phyloP scores from a whole-genome alignment of 495 filamentous ascomycete species.

The Jackrogersella multiformis region DNA sequence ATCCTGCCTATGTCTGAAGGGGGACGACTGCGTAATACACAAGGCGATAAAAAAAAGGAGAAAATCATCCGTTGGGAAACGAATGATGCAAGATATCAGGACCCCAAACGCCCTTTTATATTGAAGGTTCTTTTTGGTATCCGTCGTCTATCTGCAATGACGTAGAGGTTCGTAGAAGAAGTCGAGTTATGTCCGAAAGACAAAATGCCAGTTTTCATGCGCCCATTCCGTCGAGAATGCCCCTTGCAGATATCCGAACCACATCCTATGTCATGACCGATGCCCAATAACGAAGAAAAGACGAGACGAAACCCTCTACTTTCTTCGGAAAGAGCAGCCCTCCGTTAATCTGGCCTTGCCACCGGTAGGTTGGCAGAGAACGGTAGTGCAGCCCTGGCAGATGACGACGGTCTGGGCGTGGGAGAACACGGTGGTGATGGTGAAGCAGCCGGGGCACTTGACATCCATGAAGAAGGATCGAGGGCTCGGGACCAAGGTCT shows the following conservation, averaged over 20 bases:
- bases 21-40: slow-evolving; percentile 48
- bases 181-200: slow-evolving; percentile 43
- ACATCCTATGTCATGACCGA: slow-evolving; percentile 53
- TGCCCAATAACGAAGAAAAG: slow-evolving; percentile 59
- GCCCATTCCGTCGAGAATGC: slow-evolving; percentile 58
- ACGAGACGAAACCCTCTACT: slow-evolving; percentile 73
- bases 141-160: slow-evolving; percentile 80
- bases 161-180: slow-evolving; percentile 48
- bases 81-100: slow-evolving; percentile 86
- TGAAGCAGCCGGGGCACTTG: slow-evolving; percentile 99
- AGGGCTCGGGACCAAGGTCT: slow-evolving; percentile 93
- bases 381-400: slow-evolving; percentile 96
- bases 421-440: slow-evolving; percentile 99
- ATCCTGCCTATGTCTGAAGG: slow-evolving; percentile 49
- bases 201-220: slow-evolving; percentile 55
- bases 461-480: slow-evolving; percentile 99
- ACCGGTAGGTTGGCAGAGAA: slow-evolving; percentile 98
- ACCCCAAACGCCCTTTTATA: slow-evolving; percentile 71
- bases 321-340: slow-evolving; percentile 99
- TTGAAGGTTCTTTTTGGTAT: slow-evolving; percentile 64
- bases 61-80: slow-evolving; percentile 55
- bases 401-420: slow-evolving; percentile 99
- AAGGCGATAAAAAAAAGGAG: slow-evolving; percentile 47
- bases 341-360: slow-evolving; percentile 97
- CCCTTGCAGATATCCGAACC: slow-evolving; percentile 63